Evolutionary conservation across 768 basidiomycete genomes (phyloP), one percentile per base, ranked within the genome.

Genomic region (Guyanaporus albipodus): DNA sequence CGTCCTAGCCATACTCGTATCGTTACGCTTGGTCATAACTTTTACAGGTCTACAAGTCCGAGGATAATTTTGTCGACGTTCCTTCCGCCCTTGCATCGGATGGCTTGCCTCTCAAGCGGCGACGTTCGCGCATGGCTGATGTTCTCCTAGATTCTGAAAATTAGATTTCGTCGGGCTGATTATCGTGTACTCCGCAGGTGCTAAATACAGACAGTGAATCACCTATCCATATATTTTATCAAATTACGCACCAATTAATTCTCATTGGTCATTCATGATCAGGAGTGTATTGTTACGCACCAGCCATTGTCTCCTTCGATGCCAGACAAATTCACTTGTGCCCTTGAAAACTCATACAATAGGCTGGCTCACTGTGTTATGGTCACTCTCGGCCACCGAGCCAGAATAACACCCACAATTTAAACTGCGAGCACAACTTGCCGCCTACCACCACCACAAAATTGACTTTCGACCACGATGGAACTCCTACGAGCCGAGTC

Each of bases 101-200:
- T 33, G 55, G 61, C 26, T 48, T 63, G 42, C 58, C 71, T 29
- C 59, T 79, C 23, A 73, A 75, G 42, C 69, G 74, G 41, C 76
- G 79, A 31, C 68, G 68, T 15, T 78, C 77, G 41, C 71, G 70
- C 55, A 57, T 64, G 36, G 59, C 62, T 42, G 66, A 71, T 50
- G 50, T 49, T 38, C 49, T 51, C 34, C 53, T 64, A 28, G 64
- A 65, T 35, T 55, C 64, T 42, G 64, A 66, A 52, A 54, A 42
- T 35, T 66, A 62, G 53, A 48, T 27, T 39, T 34, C 24, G 18
- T 35, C 39, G n/a, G 23, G 41, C 35, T 46, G 38, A 46, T 50
- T 22, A 38, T 42, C n/a, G 41, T 37, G 56, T 31, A 38, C 37
- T 27, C 23, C 40, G 38, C 52, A 51, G 42, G 44, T 49, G 24